Base-by-base conservation (phyloP, 768 basidiomycete genomes). In the Naematelia encephala region DNA sequence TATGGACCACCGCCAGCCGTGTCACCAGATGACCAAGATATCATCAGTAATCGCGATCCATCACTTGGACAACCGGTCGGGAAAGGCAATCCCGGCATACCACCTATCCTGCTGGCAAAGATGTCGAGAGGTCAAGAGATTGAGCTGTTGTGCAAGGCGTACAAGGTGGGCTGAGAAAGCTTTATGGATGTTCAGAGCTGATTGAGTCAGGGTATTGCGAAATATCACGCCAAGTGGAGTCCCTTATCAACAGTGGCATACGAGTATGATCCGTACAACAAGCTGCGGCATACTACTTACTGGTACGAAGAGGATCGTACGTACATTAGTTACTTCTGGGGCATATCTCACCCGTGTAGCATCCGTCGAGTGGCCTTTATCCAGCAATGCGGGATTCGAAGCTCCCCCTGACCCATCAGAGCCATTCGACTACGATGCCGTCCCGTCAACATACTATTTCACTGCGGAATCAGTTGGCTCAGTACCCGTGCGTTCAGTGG, bases 161-260 rank as follows among this genome's bases (percentile, higher is more conserved):
- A 92, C 78, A 97, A 96, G 85, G 93, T 90, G 54, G n/a, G 34
- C 34, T 39, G 8, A n/a, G 8, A 39, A 80, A 63, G 10, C 16
- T 19, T 11, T 13, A 19, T 10, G 3, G 2, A 11, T 19, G 25
- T 5, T 28, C 51, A n/a, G 11, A 4, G 26, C 23, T 27, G 30
- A 34, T 10, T 27, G 29, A 46, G 8, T 23, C 39, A 97, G 94
- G 94, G 94, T 43, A 87, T 96, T 60, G 91, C 94, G 2, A 97
- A 97, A 81, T 91, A 96, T 75, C 96, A 99, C 73, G 92, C 96
- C 12, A 99, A 99, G 79, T 99, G 94, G 91, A 94, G 91, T 0
- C 94, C 96, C 12, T 89, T 92, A 60, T 89, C 91, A 1, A 91
- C 96, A 5, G 87, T 99, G 16, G 85, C 87, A 5, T 98, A 94